Evolutionary conservation across 106 monocot genomes (phyloP), one percentile per base, ranked within the genome.

Genomic region (Allium fistulosum): DNA sequence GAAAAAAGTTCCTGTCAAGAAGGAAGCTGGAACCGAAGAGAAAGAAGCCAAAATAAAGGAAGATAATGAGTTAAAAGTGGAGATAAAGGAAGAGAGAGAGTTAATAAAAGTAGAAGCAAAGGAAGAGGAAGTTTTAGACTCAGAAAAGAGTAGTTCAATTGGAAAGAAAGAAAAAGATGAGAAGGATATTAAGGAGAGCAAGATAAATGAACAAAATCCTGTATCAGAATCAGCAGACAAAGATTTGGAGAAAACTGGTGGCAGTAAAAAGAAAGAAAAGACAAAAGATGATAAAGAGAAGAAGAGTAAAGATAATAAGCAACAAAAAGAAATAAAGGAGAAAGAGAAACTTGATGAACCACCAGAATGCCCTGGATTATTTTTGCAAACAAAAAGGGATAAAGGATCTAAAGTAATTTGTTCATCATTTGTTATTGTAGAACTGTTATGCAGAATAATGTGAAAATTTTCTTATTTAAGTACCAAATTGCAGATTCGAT

Each of bases 331-430:
- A 22, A 28, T 48, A 7, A 93, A 77, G 58, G 83, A 77, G 52
- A 93, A 82, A 59, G 65, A 15, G n/a, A 87, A 77, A 52, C 6
- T 65, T 51, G 85, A 90, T 59, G 93, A 85, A 61, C 87, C 85
- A 67, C 87, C 90, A 9, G 62, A 73, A 66, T 63, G 85, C 17
- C 87, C 90, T 65, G 99, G 99, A 17, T 90, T 99, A 27, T 83
- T 93, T 69, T 65, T 99, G 37, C 74, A 75, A 62, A 80, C 75
- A 17, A 90, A 76, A 69, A 69, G 70, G 46, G 69, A 57, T 51
- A 90, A 81, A 72, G 92, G 69, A 56, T 82, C 82, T 26, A 99
- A 90, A 69, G 93, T 99, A 87, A 3, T 13, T 67, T 50, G 50
- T 11, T 26, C 22, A 27, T 8, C 22, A 13, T 60, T 53, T 48